Evolutionary conservation across 495 filamentous ascomycete species (phyloP).

Genomic region (Penicillium robsamsonii): DNA sequence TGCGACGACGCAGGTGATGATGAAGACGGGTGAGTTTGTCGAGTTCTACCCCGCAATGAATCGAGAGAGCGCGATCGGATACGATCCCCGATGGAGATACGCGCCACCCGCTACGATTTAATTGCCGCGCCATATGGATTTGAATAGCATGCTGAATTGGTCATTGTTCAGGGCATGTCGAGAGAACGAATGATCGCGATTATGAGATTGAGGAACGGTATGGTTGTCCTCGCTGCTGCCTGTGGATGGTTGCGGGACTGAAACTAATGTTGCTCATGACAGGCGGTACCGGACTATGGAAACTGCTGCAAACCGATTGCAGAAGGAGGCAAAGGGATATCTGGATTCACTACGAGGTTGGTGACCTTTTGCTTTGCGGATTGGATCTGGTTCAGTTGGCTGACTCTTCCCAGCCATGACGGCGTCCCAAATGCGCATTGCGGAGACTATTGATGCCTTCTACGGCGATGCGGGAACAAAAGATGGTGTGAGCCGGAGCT

Average conservation of each 20-base stretch:
- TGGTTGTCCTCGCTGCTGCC: slow-evolving; percentile 9
- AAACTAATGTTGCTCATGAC: slow-evolving; percentile 18
- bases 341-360: slow-evolving; percentile 87
- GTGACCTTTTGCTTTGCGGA: not conserved
- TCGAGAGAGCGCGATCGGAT: slow-evolving; percentile 3
- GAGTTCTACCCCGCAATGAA: slow-evolving; percentile 24
- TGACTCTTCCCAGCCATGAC: slow-evolving; percentile 75
- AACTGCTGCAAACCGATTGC: slow-evolving; percentile 81
- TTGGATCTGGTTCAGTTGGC: not conserved
- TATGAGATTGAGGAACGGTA: slow-evolving; percentile 98
- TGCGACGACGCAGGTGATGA: slow-evolving; percentile 99
- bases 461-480: slow-evolving; percentile 94
- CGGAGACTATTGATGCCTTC: slow-evolving; percentile 98
- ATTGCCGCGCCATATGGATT: not conserved
- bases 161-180: slow-evolving; percentile 72
- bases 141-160: not conserved
- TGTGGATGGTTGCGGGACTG: not conserved
- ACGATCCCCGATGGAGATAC: not conserved
- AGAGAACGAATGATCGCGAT: slow-evolving; percentile 95
- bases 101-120: not conserved
- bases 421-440: slow-evolving; percentile 98
- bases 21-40: slow-evolving; percentile 78
- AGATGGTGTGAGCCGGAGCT: slow-evolving; percentile 91
- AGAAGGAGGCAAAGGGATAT: slow-evolving; percentile 97
- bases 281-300: slow-evolving; percentile 97